Conservation (phyloP, 139 green algal species). For the Tetradesmus obliquus region DNA sequence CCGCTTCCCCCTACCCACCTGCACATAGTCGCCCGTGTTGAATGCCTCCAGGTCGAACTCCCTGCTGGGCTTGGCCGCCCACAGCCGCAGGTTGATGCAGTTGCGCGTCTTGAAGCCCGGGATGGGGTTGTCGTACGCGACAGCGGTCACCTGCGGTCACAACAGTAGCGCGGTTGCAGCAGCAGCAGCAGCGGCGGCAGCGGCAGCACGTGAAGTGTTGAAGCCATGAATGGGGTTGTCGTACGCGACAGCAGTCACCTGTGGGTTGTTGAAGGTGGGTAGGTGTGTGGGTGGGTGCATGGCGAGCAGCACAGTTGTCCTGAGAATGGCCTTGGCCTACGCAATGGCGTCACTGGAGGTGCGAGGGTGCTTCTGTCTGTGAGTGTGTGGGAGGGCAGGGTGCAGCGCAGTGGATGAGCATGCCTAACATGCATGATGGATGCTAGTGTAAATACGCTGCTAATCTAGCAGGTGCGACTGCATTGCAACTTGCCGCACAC, state of each 20-base stretch:
- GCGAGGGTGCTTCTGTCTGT: too few relatives aligned
- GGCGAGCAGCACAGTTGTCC: not conserved
- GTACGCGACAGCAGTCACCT: conserved; percentile 85
- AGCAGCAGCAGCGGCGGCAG: too few relatives aligned
- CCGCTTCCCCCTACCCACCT: conserved; percentile 18
- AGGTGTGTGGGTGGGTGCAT: not conserved
- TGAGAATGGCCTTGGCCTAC: not conserved
- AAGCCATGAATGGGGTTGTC: conserved; percentile 98
- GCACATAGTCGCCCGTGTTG: conserved; percentile 90
- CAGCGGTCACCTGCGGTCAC: conserved; percentile 82
- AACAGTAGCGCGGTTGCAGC: not conserved
- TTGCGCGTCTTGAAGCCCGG: conserved; percentile 97
- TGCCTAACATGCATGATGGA: too few relatives aligned
- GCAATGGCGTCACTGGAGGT: too few relatives aligned
- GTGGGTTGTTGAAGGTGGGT: conserved; percentile 44
- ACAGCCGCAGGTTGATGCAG: conserved; percentile 99
- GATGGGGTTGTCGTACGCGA: conserved; percentile 99
- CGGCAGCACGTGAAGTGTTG: conserved; percentile 60
- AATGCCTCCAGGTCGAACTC: conserved; percentile 99
- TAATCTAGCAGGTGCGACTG: too few relatives aligned
- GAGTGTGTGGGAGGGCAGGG: too few relatives aligned
- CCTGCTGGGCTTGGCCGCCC: conserved; percentile 91
- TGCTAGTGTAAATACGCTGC: too few relatives aligned
- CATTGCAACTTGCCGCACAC: too few relatives aligned
- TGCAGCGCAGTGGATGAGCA: too few relatives aligned